Conservation (phyloP, 495 filamentous ascomycete genomes). For the Podospora anserina region DNA sequence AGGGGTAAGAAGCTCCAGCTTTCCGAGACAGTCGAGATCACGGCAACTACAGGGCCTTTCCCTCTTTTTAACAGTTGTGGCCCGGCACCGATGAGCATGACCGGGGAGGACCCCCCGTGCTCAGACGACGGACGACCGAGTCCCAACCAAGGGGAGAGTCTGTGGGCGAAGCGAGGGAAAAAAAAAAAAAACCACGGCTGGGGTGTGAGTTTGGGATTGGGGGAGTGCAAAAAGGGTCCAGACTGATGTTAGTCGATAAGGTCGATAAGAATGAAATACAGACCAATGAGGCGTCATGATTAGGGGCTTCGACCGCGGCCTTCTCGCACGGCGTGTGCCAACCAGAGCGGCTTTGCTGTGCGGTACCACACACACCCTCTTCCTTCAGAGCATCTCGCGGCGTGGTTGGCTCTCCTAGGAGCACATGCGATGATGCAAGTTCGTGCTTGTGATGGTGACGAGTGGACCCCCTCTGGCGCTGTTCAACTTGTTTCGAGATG, state of each 20-base stretch:
- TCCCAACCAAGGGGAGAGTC: constrained; percentile 3
- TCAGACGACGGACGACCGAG: constrained; percentile 6
- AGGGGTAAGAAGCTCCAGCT: background rate
- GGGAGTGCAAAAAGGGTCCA: constrained; percentile 1
- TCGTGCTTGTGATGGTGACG: constrained; percentile 11
- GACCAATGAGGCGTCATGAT: constrained; percentile 4
- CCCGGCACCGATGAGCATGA: background rate
- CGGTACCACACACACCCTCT: background rate
- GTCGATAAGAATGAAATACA: constrained; percentile 2
- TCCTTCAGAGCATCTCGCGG: background rate
- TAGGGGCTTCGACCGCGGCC: background rate
- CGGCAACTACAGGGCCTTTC: background rate
- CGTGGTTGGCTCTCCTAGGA: constrained; percentile 1
- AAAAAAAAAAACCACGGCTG: background rate
- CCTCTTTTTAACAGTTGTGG: constrained; percentile 2
- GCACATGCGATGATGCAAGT: constrained; percentile 22
- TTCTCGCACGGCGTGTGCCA: constrained; percentile 4
- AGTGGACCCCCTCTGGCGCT: constrained; percentile 9
- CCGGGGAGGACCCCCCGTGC: background rate
- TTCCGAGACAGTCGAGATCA: background rate
- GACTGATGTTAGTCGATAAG: constrained; percentile 5
- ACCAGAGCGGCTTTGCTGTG: constrained; percentile 1
- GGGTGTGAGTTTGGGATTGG: background rate
- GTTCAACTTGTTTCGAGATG: constrained; percentile 23
- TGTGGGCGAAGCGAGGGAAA: background rate